phyloP scores from a whole-genome alignment of 2,329 filamentous ascomycete species.

The Botryosphaeria dothidea region DNA sequence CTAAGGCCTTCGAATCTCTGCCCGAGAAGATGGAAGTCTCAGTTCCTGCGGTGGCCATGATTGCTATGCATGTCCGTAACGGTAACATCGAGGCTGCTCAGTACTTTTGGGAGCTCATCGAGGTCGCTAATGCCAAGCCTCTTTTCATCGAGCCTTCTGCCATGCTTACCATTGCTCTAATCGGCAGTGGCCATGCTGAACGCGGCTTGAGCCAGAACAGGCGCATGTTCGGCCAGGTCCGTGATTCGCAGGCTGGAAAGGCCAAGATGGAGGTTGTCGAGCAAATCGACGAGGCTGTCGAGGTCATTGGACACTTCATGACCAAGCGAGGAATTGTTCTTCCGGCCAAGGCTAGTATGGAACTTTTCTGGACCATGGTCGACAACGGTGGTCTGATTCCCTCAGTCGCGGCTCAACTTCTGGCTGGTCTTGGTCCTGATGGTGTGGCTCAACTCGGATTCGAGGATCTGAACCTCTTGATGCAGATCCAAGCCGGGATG shows the following conservation, averaged over 20 bases:
- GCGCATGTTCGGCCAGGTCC: constrained; percentile 83
- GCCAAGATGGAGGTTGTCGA: constrained; percentile 62
- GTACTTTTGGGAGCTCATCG: constrained; percentile 76
- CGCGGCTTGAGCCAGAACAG: constrained; percentile 79
- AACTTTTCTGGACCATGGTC: constrained; percentile 64
- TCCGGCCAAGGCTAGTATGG: constrained; percentile 57
- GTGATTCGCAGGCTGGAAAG: constrained; percentile 57
- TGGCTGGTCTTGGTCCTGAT: constrained; percentile 61
- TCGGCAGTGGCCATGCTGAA: constrained; percentile 81
- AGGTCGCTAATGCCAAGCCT: constrained; percentile 60
- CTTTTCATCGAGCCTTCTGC: constrained; percentile 82
- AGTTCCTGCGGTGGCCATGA: constrained; percentile 71
- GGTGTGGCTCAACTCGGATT: constrained; percentile 58
- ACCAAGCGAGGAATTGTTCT: constrained; percentile 54
- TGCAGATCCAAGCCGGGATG: constrained; percentile 60
- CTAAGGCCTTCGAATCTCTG: constrained; percentile 54
- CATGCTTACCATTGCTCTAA: constrained; percentile 87
- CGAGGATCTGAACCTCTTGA: constrained; percentile 58
- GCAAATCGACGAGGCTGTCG: constrained; percentile 83
- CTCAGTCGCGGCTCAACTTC: constrained; percentile 60
- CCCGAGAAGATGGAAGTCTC: constrained; percentile 46
- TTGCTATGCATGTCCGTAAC: constrained; percentile 82
- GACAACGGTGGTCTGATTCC: constrained; percentile 65
- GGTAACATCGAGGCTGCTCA: constrained; percentile 77
- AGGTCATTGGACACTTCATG: constrained; percentile 64